Conservation (phyloP, 1,284 basidiomycete species). For the Wallemia mellicola region DNA sequence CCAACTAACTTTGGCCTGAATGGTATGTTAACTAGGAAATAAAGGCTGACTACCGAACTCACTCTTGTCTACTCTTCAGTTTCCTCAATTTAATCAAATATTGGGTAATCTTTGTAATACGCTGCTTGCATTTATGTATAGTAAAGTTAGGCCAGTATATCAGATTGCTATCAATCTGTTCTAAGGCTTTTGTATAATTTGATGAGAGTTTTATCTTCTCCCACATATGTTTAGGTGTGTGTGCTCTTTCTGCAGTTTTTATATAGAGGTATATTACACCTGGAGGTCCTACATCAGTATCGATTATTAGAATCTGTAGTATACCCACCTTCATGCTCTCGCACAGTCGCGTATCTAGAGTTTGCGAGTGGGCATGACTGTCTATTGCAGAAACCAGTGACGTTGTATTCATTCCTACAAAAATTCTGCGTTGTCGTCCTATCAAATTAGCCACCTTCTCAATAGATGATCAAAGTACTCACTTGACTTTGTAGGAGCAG, state of each 20-base stretch:
- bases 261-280: slow-evolving; percentile 76
- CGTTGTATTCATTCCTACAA: slow-evolving; percentile 94
- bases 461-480: no score
- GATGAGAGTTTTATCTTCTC: slow-evolving; percentile 75
- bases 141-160: slow-evolving; percentile 94
- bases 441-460: no score
- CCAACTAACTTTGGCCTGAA: slow-evolving; percentile 73
- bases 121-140: slow-evolving; percentile 96
- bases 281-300: no score
- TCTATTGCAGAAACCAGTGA: slow-evolving; percentile 84
- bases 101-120: slow-evolving; percentile 94
- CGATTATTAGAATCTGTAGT: no score
- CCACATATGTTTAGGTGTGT: slow-evolving; percentile 89
- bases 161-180: slow-evolving; percentile 80
- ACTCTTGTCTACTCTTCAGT: slow-evolving; percentile 59
- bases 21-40: no score
- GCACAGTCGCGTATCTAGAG: slow-evolving; percentile 81
- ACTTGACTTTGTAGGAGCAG: slow-evolving; percentile 97
- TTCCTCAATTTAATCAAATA: slow-evolving; percentile 95
- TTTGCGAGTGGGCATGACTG: slow-evolving; percentile 94
- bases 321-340: slow-evolving; percentile 77
- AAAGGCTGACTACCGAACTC: no score
- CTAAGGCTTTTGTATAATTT: slow-evolving; percentile 78
- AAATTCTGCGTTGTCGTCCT: slow-evolving; percentile 87
- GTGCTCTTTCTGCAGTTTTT: slow-evolving; percentile 92